Base-by-base conservation (phyloP, 2,329 filamentous ascomycete genomes). In the Fusarium sp. region DNA sequence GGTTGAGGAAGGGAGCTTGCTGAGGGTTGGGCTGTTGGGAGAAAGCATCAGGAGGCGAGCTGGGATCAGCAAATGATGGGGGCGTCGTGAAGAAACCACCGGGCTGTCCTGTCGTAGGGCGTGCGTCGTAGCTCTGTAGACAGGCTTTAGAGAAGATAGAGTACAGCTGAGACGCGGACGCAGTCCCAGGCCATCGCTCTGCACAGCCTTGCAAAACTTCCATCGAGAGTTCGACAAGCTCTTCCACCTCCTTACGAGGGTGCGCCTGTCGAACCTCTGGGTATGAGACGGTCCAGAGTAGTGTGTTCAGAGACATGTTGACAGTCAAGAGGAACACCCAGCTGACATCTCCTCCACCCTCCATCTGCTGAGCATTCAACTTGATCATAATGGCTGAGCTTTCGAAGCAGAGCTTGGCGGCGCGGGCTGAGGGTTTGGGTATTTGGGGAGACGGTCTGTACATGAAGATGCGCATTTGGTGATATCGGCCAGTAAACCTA, bases 391-490 rank as follows among this genome's bases (percentile, higher is more conserved):
- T 92, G 10, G 90, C 85, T 50, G 93, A 90, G 40, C 93, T 93
- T 49, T 96, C 90, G 75, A 91, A 97, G 77, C 94, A 98, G 71
- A 89, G 90, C 31, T 87, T 82, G 1, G 95, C 95, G 1, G 94
- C 93, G n/a, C 86, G 81, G 7, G 90, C 79, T 0, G 93, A 94
- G 0, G 96, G 96, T 66, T 92, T 90, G 0, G 95, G 92, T 2
- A 98, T 89, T 77, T 98, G 96, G 1, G 96, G 96, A 1, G 93
- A 97, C 1, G 96, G 96, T 3, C 96, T 88, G 78, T 93, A 96
- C 70, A 98, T 86, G 72, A 94, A 91, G 49, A 97, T 89, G 20
- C 96, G 84, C 89, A 97, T 95, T 50, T 92, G 93, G 76, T 97
- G 93, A 78, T 92, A 93, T 69, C 91, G 86, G 14, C 86, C 84